These are phyloP conservation scores for Biscogniauxia sp. DNA, from an alignment of 2,329 filamentous ascomycete species.

Conservation along the genomic window DNA sequence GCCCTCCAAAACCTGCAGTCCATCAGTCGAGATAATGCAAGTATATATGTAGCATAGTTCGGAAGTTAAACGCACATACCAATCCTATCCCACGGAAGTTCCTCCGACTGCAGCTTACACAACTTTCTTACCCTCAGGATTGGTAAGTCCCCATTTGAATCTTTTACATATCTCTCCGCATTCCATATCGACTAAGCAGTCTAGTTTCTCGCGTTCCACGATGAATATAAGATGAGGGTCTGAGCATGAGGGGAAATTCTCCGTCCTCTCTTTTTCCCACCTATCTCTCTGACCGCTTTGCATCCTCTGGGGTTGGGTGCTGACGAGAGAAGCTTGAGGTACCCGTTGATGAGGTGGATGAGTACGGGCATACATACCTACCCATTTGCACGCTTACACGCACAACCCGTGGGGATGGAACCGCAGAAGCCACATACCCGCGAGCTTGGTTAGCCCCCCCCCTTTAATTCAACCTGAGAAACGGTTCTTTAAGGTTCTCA, in stretches of 20 bases:
- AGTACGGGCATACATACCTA: neutral
- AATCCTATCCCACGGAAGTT: neutral
- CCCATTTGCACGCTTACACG: slow-evolving; percentile 2
- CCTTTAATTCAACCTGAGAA: slow-evolving; percentile 13
- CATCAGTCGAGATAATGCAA: neutral
- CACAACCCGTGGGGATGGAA: slow-evolving; percentile 17
- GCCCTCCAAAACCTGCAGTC: neutral
- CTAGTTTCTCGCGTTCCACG: neutral
- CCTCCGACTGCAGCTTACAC: neutral
- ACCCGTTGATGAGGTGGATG: neutral
- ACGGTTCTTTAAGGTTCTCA: slow-evolving; percentile 24
- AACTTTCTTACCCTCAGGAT: neutral
- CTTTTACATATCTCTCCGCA: too few relatives aligned
- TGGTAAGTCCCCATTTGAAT: too few relatives aligned
- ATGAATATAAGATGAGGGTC: too few relatives aligned
- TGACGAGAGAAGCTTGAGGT: slow-evolving; percentile 23
- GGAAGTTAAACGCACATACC: neutral
- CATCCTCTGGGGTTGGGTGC: slow-evolving; percentile 17
- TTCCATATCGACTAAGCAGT: too few relatives aligned
- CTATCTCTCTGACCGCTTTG: neutral
- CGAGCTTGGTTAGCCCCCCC: slow-evolving; percentile 16
- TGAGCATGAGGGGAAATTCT: neutral
- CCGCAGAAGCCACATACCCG: slow-evolving; percentile 20
- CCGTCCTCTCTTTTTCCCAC: neutral
- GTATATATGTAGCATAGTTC: neutral